A percentile compares a stretch with the other conserved stretches of the same genome.
These are phyloP conservation scores for Colletotrichum melonis DNA, from an alignment of 2,329 filamentous ascomycete genomes.

Conservation along the genomic window DNA sequence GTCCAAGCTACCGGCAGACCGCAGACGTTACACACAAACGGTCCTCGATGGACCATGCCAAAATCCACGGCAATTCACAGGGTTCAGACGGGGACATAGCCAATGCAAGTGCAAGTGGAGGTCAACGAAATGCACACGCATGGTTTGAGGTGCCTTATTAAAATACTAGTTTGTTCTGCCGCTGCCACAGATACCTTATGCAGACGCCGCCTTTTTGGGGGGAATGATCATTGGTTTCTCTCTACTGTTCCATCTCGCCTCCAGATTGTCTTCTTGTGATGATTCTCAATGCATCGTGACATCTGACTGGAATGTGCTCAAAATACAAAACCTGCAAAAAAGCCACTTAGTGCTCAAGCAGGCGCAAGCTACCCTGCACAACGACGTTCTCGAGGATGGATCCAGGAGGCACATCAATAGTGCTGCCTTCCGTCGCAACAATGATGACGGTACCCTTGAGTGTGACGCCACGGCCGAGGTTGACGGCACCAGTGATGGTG, in stretches of 20 bases:
- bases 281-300: conserved; percentile 10
- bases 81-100: background rate
- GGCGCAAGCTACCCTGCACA: conserved; percentile 92
- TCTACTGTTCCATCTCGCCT: conserved; percentile 23
- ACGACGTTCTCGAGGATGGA: conserved; percentile 99
- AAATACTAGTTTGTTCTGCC: conserved; percentile 28
- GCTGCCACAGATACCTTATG: conserved; percentile 7
- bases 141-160: conserved; percentile 25
- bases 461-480: conserved; percentile 93
- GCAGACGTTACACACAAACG: background rate
- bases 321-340: conserved; percentile 21
- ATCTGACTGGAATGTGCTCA: conserved; percentile 19
- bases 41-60: background rate
- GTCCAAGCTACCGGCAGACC: conserved; percentile 3
- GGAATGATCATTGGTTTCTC: conserved; percentile 23
- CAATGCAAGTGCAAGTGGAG: background rate
- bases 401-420: conserved; percentile 96
- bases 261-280: conserved; percentile 21
- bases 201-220: conserved; percentile 14
- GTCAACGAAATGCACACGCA: conserved; percentile 9
- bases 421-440: conserved; percentile 96
- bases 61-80: background rate
- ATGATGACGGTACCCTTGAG: conserved; percentile 99
- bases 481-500: conserved; percentile 97
- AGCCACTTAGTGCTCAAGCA: conserved; percentile 70